phyloP scores from a whole-genome alignment of 768 basidiomycete genomes.

The Naganishia vishniacii region DNA sequence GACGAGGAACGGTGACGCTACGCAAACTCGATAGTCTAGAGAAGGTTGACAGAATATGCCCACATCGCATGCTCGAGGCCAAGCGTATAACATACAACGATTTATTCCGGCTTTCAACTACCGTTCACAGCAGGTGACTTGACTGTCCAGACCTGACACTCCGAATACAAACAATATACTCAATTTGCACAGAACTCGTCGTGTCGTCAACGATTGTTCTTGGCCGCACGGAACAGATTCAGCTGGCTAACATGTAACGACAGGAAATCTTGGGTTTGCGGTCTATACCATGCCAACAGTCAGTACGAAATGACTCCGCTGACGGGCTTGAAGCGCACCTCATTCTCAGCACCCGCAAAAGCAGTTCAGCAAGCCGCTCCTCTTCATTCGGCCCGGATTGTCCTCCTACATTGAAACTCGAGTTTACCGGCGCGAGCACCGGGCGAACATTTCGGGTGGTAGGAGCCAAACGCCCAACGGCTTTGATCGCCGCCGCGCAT shows the following conservation, averaged over 20 bases:
- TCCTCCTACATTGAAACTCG: slow-evolving; percentile 7
- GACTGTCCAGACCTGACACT: too few relatives aligned
- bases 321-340: slow-evolving; percentile 28
- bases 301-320: not conserved
- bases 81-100: too few relatives aligned
- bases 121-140: too few relatives aligned
- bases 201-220: not conserved
- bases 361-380: slow-evolving; percentile 44
- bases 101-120: too few relatives aligned
- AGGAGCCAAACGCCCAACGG: slow-evolving; percentile 25
- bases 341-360: slow-evolving; percentile 44
- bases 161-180: too few relatives aligned
- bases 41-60: too few relatives aligned
- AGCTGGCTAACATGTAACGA: slow-evolving; percentile 34
- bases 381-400: slow-evolving; percentile 27
- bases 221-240: slow-evolving; percentile 35
- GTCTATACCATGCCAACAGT: slow-evolving; percentile 24
- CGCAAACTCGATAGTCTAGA: not conserved
- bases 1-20: not conserved
- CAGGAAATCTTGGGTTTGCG: slow-evolving; percentile 40
- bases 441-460: not conserved
- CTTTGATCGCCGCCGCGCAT: slow-evolving; percentile 40
- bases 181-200: too few relatives aligned
- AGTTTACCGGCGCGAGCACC: not conserved
- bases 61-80: too few relatives aligned